phyloP scores from a whole-genome alignment of 2,329 filamentous ascomycete genomes.

The Colletotrichum abscissum region DNA sequence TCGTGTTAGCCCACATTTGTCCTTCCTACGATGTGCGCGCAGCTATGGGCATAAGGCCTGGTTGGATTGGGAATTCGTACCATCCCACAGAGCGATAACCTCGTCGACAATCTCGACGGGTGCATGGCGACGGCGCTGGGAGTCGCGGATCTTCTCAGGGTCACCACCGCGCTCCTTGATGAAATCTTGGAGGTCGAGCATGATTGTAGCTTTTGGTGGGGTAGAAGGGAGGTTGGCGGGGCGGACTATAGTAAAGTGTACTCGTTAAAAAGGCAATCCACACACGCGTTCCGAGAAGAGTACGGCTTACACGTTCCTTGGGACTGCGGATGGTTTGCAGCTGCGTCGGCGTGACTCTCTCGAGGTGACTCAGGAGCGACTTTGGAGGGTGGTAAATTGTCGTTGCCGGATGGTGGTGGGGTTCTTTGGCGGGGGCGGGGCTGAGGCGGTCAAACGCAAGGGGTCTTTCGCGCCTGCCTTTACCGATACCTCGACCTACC shows the following conservation, averaged over 20 bases:
- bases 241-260: not conserved
- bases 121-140: slow-evolving; percentile 84
- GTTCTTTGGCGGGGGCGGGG: slow-evolving; percentile 35
- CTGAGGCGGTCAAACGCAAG: slow-evolving; percentile 35
- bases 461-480: slow-evolving; percentile 5
- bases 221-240: not conserved
- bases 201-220: slow-evolving; percentile 45
- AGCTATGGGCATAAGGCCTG: slow-evolving; percentile 72
- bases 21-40: not conserved
- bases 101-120: slow-evolving; percentile 89
- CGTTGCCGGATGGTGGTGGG: slow-evolving; percentile 30
- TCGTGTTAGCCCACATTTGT: slow-evolving; percentile 2
- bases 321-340: slow-evolving; percentile 11
- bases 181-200: slow-evolving; percentile 84
- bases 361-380: slow-evolving; percentile 29
- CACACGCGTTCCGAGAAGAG: not conserved
- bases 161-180: slow-evolving; percentile 90
- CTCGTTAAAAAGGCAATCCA: not conserved
- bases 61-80: slow-evolving; percentile 2
- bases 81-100: slow-evolving; percentile 79
- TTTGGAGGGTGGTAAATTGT: slow-evolving; percentile 33
- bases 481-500: not conserved
- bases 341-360: slow-evolving; percentile 12
- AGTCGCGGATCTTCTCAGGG: slow-evolving; percentile 91
- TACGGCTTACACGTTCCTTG: slow-evolving; percentile 22